phyloP scores from a whole-genome alignment of 2,329 filamentous ascomycete genomes.

The Aspergillus felis region DNA sequence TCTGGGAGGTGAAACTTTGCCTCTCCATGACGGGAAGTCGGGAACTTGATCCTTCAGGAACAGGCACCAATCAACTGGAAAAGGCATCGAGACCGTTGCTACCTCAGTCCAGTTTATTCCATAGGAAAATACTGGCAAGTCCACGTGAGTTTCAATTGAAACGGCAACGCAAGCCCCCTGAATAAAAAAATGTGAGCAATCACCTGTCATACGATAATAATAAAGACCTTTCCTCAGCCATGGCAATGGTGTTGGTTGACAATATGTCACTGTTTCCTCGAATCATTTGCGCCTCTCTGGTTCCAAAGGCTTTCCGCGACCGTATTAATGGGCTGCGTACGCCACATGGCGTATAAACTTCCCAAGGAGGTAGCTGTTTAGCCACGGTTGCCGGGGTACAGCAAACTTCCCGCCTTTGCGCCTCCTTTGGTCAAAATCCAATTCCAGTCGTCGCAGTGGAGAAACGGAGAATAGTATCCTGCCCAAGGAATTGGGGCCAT shows the following conservation, averaged over 20 bases:
- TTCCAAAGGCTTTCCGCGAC: too few species aligned
- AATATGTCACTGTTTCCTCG: too few species aligned
- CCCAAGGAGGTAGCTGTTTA: background rate
- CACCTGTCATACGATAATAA: background rate
- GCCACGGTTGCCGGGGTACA: conserved; percentile 5
- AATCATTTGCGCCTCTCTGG: too few species aligned
- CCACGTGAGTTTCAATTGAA: background rate
- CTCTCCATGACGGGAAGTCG: background rate
- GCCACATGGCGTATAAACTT: too few species aligned
- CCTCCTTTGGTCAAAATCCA: conserved; percentile 17
- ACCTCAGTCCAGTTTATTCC: background rate
- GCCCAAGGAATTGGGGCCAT: background rate
- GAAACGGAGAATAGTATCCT: background rate
- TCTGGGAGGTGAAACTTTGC: background rate
- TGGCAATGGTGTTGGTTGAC: too few species aligned
- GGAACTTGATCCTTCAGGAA: too few species aligned
- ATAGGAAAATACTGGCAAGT: background rate
- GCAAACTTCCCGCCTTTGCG: conserved; percentile 17
- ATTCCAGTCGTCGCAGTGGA: conserved; percentile 3
- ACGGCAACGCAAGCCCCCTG: background rate
- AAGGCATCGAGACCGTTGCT: background rate
- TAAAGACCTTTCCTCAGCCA: background rate
- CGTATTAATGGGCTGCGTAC: too few species aligned
- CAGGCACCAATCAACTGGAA: too few species aligned
- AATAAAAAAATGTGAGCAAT: background rate